Conservation (phyloP, 768 basidiomycete species). For the Mycena rosella region DNA sequence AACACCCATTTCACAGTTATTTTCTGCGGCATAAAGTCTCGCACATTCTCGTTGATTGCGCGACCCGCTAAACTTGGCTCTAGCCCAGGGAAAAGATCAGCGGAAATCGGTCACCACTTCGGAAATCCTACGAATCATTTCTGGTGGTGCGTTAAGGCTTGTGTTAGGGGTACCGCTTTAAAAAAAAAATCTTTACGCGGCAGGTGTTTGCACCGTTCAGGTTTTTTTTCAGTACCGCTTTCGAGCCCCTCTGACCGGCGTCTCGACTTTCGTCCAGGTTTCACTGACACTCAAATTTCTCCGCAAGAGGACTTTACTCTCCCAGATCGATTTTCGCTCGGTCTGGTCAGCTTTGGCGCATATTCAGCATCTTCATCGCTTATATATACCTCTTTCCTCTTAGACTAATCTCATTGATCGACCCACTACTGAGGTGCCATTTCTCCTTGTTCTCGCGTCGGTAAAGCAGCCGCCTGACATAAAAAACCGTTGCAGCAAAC, state of each 20-base stretch:
- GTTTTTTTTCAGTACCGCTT: conserved; percentile 45
- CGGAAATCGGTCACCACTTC: conserved; percentile 81
- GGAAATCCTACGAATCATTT: conserved; percentile 87
- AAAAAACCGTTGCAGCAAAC: conserved; percentile 54
- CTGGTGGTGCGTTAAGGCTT: conserved; percentile 56
- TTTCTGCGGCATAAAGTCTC: conserved; percentile 89
- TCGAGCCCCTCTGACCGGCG: too few relatives aligned
- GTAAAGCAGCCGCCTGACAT: neutral
- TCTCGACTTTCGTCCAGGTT: conserved; percentile 53
- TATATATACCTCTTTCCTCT: neutral
- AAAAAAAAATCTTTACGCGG: too few relatives aligned
- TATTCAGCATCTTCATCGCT: neutral
- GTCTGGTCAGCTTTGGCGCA: conserved; percentile 64
- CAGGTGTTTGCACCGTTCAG: conserved; percentile 72
- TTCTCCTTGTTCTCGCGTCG: neutral
- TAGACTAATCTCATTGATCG: conserved; percentile 85
- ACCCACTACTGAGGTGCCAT: conserved; percentile 71
- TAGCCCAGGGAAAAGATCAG: conserved; percentile 79
- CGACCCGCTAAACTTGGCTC: neutral
- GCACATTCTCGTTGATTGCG: neutral
- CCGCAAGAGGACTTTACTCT: conserved; percentile 74
- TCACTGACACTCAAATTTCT: conserved; percentile 65
- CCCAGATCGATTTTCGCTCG: conserved; percentile 69
- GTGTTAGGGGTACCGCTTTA: neutral
- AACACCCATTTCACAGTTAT: conserved; percentile 63